phyloP scores from a whole-genome alignment of 1,284 basidiomycete species.

The Porogramme epimiltina region DNA sequence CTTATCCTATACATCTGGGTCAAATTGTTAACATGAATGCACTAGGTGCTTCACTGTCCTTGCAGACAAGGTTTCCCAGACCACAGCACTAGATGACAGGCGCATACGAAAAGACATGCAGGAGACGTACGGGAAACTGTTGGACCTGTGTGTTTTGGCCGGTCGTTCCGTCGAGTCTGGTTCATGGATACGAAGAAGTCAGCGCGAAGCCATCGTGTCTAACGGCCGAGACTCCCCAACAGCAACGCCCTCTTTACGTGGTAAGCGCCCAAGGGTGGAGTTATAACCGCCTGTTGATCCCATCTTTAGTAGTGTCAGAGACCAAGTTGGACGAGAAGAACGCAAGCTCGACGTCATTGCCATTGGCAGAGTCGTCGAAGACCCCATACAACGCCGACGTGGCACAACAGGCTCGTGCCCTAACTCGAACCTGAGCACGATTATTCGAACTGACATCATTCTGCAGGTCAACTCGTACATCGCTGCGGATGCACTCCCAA shows the following conservation, averaged over 20 bases:
- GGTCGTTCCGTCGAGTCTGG: conserved; percentile 76
- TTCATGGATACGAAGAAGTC: conserved; percentile 75
- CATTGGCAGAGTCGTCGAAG: conserved; percentile 44
- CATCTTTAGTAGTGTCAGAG: conserved; percentile 33
- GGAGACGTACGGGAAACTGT: conserved; percentile 85
- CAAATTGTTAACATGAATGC: not conserved
- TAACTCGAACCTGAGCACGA: not conserved
- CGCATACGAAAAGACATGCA: conserved; percentile 90
- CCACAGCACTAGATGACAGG: conserved; percentile 88
- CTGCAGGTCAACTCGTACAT: conserved; percentile 76
- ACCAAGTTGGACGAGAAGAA: conserved; percentile 59
- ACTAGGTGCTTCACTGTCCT: conserved; percentile 78
- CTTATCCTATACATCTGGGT: not conserved
- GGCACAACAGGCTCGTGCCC: conserved; percentile 48
- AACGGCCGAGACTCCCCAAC: conserved; percentile 75
- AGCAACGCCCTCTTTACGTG: conserved; percentile 48
- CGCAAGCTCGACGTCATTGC: conserved; percentile 37
- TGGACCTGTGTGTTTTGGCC: conserved; percentile 82
- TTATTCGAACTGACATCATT: not conserved
- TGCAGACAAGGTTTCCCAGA: conserved; percentile 85
- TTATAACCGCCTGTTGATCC: not conserved
- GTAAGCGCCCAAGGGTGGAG: conserved; percentile 27
- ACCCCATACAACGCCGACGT: conserved; percentile 47
- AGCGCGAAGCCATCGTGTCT: conserved; percentile 54
- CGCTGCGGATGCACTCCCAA: conserved; percentile 70